These are phyloP conservation scores for Emiliania huxleyi DNA, from an alignment of 78 protist genomes.

Conservation along the genomic window DNA sequence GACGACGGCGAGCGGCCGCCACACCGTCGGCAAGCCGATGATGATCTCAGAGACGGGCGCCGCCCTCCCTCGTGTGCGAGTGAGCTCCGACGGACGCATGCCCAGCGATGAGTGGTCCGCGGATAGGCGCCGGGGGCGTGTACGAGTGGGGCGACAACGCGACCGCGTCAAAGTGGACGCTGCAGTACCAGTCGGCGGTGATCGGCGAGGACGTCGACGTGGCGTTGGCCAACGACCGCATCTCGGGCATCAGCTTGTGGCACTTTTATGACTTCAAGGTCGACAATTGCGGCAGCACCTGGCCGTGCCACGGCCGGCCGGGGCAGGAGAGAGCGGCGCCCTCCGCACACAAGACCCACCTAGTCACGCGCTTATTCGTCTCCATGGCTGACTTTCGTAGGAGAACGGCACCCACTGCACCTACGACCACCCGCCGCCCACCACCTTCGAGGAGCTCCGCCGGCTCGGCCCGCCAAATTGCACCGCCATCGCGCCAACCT, in stretches of 20 bases:
- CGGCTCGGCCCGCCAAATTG: not conserved
- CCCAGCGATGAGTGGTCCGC: too few species aligned
- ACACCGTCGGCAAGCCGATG: constrained; percentile 43
- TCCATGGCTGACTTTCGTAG: too few species aligned
- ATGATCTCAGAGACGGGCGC: constrained; percentile 52
- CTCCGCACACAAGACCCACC: not conserved
- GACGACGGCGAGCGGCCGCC: too few species aligned
- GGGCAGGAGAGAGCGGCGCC: not conserved
- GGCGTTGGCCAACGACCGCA: not conserved
- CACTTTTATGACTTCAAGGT: constrained; percentile 7
- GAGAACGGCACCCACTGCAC: too few species aligned
- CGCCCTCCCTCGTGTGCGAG: too few species aligned
- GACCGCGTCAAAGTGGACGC: constrained; percentile 30
- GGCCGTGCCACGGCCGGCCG: not conserved
- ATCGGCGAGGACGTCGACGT: not conserved
- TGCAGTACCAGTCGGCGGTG: constrained; percentile 21
- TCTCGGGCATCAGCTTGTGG: constrained; percentile 12
- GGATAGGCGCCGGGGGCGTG: constrained; percentile 50
- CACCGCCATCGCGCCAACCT: not conserved
- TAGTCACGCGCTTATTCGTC: too few species aligned
- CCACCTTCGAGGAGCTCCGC: not conserved
- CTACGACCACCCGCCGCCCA: too few species aligned
- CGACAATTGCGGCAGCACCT: not conserved
- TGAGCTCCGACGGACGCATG: too few species aligned
- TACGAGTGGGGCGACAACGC: constrained; percentile 38